These are phyloP conservation scores for Inga oerstediana DNA, from an alignment of 306 rosid species.

Conservation along the genomic window DNA sequence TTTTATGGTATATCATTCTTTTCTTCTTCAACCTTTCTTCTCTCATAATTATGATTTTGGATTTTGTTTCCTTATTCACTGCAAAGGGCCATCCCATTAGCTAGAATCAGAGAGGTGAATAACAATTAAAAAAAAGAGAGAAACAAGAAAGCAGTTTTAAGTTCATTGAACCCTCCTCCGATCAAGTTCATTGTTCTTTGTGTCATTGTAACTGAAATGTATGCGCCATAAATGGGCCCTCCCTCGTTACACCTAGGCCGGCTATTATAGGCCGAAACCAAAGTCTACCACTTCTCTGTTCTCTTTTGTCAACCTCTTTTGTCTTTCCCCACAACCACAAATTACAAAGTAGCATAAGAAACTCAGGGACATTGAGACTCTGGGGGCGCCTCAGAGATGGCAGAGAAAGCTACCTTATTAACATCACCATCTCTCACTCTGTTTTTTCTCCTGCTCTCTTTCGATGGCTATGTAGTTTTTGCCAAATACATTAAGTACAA, in stretches of 20 bases:
- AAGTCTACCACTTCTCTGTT: background rate
- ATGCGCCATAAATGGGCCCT: background rate
- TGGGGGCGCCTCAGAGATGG: slow-evolving; percentile 37
- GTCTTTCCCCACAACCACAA: background rate
- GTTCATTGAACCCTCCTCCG: background rate
- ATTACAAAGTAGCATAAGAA: background rate
- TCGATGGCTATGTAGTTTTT: slow-evolving; percentile 35
- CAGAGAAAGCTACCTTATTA: background rate
- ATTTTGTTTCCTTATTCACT: background rate
- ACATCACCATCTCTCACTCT: slow-evolving; percentile 15
- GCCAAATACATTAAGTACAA: slow-evolving; percentile 55
- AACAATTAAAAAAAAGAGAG: too few species aligned
- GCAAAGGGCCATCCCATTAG: background rate
- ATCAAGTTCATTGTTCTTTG: background rate
- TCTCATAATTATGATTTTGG: background rate
- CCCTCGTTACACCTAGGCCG: background rate
- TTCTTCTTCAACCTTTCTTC: background rate
- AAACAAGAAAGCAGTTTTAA: background rate
- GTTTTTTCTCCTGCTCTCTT: slow-evolving; percentile 38
- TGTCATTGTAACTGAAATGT: too few species aligned
- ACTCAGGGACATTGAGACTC: background rate
- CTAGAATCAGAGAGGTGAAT: too few species aligned
- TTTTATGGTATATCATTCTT: background rate
- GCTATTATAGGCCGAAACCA: background rate
- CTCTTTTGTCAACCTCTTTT: background rate